A percentile compares a stretch with the other conserved stretches of the same genome.
These are phyloP conservation scores for Eucalyptus curtisii DNA, from an alignment of 345 rosid genomes.

Conservation along the genomic window DNA sequence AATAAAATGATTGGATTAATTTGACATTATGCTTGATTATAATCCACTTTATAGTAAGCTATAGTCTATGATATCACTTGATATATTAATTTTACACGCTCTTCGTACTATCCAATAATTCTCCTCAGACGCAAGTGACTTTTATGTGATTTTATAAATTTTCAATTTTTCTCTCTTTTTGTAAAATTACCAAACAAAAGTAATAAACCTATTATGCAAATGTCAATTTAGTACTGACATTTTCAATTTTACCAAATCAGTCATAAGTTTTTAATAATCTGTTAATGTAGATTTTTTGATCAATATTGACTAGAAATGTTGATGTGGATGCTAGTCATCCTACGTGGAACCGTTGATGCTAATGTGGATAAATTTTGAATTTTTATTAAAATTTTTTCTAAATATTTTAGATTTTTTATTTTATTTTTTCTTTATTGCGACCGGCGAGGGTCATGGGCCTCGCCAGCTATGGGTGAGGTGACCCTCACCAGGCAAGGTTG, in stretches of 20 bases:
- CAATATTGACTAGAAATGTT: fast-evolving
- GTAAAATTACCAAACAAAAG: background rate
- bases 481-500: fast-evolving
- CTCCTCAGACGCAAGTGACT: fast-evolving
- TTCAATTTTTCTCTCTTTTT: fast-evolving
- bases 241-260: too few relatives aligned
- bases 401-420: background rate
- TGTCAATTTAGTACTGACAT: fast-evolving
- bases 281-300: fast-evolving
- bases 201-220: background rate
- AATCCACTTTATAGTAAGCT: background rate
- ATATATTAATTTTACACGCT: background rate
- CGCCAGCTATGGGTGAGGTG: fast-evolving
- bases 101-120: background rate
- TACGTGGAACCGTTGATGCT: fast-evolving
- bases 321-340: fast-evolving
- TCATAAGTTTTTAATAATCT: too few relatives aligned
- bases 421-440: background rate
- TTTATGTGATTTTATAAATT: too few relatives aligned
- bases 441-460: fast-evolving
- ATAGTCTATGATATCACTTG: too few relatives aligned
- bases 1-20: background rate
- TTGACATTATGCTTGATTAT: background rate
- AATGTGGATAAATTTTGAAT: background rate
- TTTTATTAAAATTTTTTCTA: background rate